These are phyloP conservation scores for Infundibulicybe gibba DNA, from an alignment of 768 basidiomycete species.

Conservation along the genomic window DNA sequence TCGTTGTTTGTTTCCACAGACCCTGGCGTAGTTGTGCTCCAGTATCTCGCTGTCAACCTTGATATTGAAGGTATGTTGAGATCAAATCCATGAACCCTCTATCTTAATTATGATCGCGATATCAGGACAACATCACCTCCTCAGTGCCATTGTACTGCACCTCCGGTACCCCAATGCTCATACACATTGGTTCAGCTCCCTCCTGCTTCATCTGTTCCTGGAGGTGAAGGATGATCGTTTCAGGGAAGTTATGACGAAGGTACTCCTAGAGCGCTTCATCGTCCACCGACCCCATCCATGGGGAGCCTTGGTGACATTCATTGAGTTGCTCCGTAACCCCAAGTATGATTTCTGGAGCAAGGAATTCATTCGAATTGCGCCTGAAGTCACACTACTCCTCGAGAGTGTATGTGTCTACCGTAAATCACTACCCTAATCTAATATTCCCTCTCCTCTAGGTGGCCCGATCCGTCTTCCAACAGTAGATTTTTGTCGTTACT, in stretches of 20 bases:
- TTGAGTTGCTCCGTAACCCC: slow-evolving; percentile 86
- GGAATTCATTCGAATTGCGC: slow-evolving; percentile 79
- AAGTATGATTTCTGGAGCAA: slow-evolving; percentile 92
- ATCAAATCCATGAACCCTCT: neutral
- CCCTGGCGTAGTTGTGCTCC: slow-evolving; percentile 80
- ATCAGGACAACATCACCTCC: slow-evolving; percentile 89
- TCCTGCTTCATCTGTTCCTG: slow-evolving; percentile 83
- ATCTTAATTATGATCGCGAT: neutral
- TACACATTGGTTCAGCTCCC: slow-evolving; percentile 95
- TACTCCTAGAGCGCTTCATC: slow-evolving; percentile 90
- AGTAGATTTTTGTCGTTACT: slow-evolving; percentile 67
- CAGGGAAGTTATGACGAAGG: slow-evolving; percentile 81
- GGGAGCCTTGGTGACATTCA: slow-evolving; percentile 92
- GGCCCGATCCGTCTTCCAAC: slow-evolving; percentile 72
- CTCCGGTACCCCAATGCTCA: slow-evolving; percentile 97
- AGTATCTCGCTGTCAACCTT: slow-evolving; percentile 77
- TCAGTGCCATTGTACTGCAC: slow-evolving; percentile 91
- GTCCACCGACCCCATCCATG: slow-evolving; percentile 96
- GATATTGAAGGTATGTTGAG: slow-evolving; percentile 80
- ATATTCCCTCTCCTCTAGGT: slow-evolving; percentile 42
- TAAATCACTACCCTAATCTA: too few species aligned
- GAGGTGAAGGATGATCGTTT: slow-evolving; percentile 76
- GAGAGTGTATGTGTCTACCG: slow-evolving; percentile 60
- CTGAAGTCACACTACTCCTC: slow-evolving; percentile 81
- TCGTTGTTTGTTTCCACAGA: slow-evolving; percentile 79